Evolutionary conservation across 2,329 filamentous ascomycete species (phyloP).

Genomic region (Alternaria infectoria): DNA sequence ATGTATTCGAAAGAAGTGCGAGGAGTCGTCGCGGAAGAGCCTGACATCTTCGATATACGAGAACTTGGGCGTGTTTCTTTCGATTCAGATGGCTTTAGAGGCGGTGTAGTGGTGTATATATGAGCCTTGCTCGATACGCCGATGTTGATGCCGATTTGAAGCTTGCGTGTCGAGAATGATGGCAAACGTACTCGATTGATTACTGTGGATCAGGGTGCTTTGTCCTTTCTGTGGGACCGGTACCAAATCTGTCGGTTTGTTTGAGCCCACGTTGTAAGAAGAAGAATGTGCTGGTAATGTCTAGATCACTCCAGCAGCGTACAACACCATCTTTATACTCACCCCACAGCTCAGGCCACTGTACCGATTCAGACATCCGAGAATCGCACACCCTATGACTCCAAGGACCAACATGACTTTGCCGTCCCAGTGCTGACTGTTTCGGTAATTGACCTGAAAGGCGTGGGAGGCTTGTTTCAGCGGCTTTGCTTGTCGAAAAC

Average conservation of each 20-base stretch:
- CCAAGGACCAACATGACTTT: background rate
- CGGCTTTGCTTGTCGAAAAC: background rate
- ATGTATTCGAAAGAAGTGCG: conserved; percentile 23
- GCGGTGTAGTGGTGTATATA: no score
- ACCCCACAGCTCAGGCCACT: background rate
- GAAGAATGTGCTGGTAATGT: background rate
- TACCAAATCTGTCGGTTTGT: background rate
- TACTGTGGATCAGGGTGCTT: background rate
- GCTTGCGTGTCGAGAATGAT: background rate
- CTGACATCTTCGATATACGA: conserved; percentile 4
- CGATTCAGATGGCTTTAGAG: background rate
- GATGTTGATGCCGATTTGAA: background rate
- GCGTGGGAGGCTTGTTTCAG: conserved; percentile 1
- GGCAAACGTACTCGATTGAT: background rate
- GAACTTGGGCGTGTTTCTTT: background rate
- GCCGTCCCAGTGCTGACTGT: background rate
- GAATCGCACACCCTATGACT: conserved; percentile 4
- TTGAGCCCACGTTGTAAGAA: background rate
- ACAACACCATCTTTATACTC: conserved; percentile 4
- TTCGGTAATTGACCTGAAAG: background rate
- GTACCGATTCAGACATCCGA: background rate
- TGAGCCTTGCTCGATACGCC: background rate
- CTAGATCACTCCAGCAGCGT: background rate
- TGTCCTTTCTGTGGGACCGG: background rate
- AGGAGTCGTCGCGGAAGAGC: conserved; percentile 22